Base-by-base conservation (phyloP, 331 rosid genomes). In the Saraca asoca region DNA sequence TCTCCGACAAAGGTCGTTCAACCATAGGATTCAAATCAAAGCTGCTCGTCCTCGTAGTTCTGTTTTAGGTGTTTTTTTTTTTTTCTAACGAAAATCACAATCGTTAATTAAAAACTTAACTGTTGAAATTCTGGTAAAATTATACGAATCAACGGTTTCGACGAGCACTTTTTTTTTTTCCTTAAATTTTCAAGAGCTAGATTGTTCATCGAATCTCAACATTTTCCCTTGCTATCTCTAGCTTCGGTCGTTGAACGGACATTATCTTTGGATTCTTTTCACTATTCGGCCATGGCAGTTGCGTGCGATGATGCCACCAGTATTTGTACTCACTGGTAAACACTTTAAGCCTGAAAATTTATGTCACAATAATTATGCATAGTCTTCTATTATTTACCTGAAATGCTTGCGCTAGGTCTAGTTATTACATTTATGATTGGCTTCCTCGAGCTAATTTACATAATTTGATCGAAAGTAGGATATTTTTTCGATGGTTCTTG, bases 241-340 rank as follows among this genome's bases (percentile, higher is more conserved):
- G 76, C 72, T 75, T 79, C 45, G 70, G 19, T 64, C 70, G 51
- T 9, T 48, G 45, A 51, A 49, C 77, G 42, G 68, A 57, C 54
- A 37, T 54, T 68, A 66, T 69, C 38, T 4, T 54, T 24, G 31
- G 17, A 53, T 48, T 14, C 35, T 7, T 31, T n/a, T 60, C 45
- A 37, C 18, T 53, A 18, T 20, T 60, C 62, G 76, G 52, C 64
- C 75, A 90, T 90, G 97, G 92, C 80, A 58, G 68, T 72, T 72
- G 85, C 60, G 34, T 77, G 81, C 15, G 92, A 85, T 50, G 87
- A 85, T 44, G 64, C 76, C 72, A 72, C 77, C 7, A 70, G 62
- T 61, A 24, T 73, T n/a, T 90, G 97, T 83, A 64, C 52, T 68
- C 95, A 90, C 95, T 90, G 97, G 97, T 90, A 80, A 46, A 9